phyloP scores from a whole-genome alignment of 805 yeast species.

The Barnettozyma siamensis region DNA sequence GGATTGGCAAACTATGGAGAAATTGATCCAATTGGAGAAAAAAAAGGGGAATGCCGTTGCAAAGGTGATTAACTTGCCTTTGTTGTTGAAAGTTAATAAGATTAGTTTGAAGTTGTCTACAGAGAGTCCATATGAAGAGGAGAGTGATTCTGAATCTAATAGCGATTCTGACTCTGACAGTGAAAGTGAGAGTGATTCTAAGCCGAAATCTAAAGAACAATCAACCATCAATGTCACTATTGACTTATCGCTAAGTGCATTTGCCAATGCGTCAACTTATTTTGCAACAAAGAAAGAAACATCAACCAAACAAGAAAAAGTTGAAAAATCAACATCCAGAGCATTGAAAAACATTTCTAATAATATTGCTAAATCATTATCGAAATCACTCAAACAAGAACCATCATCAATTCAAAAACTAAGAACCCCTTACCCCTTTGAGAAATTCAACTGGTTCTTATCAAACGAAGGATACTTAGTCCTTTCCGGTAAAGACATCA shows the following conservation, averaged over 20 bases:
- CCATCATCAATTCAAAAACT: slow-evolving; percentile 48
- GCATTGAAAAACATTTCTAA: slow-evolving; percentile 82
- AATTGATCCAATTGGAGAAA: slow-evolving; percentile 64
- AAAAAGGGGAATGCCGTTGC: slow-evolving; percentile 62
- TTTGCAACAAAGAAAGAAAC: slow-evolving; percentile 75
- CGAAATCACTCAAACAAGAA: slow-evolving; percentile 54
- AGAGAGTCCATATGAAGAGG: slow-evolving; percentile 31
- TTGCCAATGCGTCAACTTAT: slow-evolving; percentile 81
- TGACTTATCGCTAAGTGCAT: slow-evolving; percentile 68
- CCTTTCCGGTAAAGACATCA: slow-evolving; percentile 76
- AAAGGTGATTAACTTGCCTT: slow-evolving; percentile 52
- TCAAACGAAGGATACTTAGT: slow-evolving; percentile 84
- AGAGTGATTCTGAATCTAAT: slow-evolving; percentile 23
- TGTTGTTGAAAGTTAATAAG: slow-evolving; percentile 64
- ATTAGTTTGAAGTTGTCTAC: slow-evolving; percentile 52
- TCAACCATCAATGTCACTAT: slow-evolving; percentile 48
- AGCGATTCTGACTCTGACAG: slow-evolving; percentile 13
- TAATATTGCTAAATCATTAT: slow-evolving; percentile 68
- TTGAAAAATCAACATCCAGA: slow-evolving; percentile 66
- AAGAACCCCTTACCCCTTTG: slow-evolving; percentile 83
- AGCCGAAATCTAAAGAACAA: slow-evolving; percentile 7
- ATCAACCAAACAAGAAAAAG: slow-evolving; percentile 70
- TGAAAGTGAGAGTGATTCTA: slow-evolving; percentile 8
- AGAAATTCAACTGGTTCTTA: slow-evolving; percentile 92
- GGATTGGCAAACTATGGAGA: slow-evolving; percentile 92